Evolutionary conservation across 2,329 filamentous ascomycete genomes (phyloP).

Genomic region (Ascochyta pisi): DNA sequence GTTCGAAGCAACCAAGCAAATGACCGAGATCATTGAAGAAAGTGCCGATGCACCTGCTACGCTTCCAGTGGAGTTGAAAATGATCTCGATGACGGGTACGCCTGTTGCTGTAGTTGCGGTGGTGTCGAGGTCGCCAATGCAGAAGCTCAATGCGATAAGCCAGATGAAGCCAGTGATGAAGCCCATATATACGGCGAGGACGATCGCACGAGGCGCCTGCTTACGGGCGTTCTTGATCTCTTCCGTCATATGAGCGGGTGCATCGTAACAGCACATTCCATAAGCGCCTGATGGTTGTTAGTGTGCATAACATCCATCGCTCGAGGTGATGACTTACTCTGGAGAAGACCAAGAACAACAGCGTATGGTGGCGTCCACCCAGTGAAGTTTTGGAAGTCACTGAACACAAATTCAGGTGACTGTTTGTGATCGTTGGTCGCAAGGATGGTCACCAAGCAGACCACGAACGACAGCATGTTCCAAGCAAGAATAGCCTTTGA

Average conservation of each 20-base stretch:
- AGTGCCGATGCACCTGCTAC: constrained; percentile 55
- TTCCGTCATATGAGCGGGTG: constrained; percentile 61
- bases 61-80: constrained; percentile 57
- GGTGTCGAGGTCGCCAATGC: constrained; percentile 53
- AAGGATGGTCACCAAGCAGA: constrained; percentile 60
- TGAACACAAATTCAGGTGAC: constrained; percentile 62
- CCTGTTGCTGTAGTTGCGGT: constrained; percentile 57
- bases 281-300: constrained; percentile 48
- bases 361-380: constrained; percentile 60
- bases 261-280: constrained; percentile 62
- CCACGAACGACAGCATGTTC: constrained; percentile 62
- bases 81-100: constrained; percentile 61
- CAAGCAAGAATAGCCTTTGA: constrained; percentile 59
- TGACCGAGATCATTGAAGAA: constrained; percentile 57
- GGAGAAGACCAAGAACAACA: constrained; percentile 61
- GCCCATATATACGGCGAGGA: constrained; percentile 50
- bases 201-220: constrained; percentile 57
- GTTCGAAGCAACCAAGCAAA: constrained; percentile 55
- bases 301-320: background rate
- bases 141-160: constrained; percentile 51
- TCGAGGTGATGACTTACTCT: constrained; percentile 40
- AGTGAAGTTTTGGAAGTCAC: constrained; percentile 61
- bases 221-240: constrained; percentile 61
- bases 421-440: constrained; percentile 63
- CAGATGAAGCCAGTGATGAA: constrained; percentile 50